Evolutionary conservation across 2,329 filamentous ascomycete species (phyloP), one percentile per base, ranked within the genome.

Genomic region (Calonectria pauciramosa): DNA sequence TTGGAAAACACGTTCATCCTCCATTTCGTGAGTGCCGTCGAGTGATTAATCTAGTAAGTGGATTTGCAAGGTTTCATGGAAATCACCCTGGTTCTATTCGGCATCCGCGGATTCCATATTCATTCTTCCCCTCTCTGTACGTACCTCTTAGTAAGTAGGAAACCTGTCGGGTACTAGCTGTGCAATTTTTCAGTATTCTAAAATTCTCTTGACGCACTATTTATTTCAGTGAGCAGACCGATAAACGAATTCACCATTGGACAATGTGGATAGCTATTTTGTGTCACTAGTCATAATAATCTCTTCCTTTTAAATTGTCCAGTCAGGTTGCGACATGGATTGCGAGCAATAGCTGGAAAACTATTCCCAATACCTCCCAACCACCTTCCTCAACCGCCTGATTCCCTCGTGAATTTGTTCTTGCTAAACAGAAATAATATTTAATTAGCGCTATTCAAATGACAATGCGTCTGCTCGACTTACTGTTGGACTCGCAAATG

Each of bases 401-500:
- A 74, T 18, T 16, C 72, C 72, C 2, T 41, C 26, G 9, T 71
- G 59, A n/a, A 74, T 74, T 56, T 74, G 49, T 36, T 60, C 60
- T 44, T 71, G 32, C 72, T 74, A 26, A 26, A 52, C 26, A 16
- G 11, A 5, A 16, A 26, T 32, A 2, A 38, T 20, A 26, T 7
- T 3, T 59, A 10, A 18, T 63, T 16, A 36, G 56, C 8, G 20
- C 32, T 7, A 14, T 2, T 23, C 10, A 28, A 30, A n/a, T 18
- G 18, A 1, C 4, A 1, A 26, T 2, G 20, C 6, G 18, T 16
- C 18, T 3, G 5, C n/a, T 3, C 28, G 28, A 78, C 80, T 56
- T 77, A 83, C 81, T 60, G 80, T 82, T 20, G 80, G 76, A 14
- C 76, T 80, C 3, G 82, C 78, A 41, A 83, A 83, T 11, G 81